Evolutionary conservation across 164 flowering plant species (phyloP).

Genomic region (Stephania japonica): DNA sequence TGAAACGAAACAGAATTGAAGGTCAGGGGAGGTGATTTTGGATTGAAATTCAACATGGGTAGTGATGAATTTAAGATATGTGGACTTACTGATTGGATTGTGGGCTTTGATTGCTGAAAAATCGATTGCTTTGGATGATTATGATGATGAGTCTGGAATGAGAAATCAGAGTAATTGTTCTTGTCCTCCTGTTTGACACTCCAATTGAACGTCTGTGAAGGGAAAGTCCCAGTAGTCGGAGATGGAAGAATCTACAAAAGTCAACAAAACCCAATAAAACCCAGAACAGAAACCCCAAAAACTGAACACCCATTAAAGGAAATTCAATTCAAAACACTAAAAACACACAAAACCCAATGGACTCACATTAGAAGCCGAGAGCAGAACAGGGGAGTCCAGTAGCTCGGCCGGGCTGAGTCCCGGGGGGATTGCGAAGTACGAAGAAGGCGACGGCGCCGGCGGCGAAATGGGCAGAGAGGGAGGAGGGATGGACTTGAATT

Average conservation of each 20-base stretch:
- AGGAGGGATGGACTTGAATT: constrained; percentile 54
- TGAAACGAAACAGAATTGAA: background rate
- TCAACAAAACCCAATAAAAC: background rate
- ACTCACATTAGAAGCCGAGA: constrained; percentile 48
- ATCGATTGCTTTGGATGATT: constrained; percentile 36
- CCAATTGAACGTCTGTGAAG: constrained; percentile 38
- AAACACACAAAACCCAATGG: background rate
- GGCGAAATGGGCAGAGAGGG: constrained; percentile 56
- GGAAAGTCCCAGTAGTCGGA: constrained; percentile 60
- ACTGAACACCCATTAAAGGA: too few species aligned
- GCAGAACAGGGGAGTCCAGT: constrained; percentile 61
- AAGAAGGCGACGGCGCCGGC: constrained; percentile 55
- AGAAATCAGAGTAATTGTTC: constrained; percentile 35
- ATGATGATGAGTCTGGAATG: constrained; percentile 55
- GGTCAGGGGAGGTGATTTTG: background rate
- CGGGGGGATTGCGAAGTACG: constrained; percentile 39
- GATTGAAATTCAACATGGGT: background rate
- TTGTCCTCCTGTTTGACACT: constrained; percentile 32
- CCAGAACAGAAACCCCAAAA: background rate
- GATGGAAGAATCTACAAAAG: constrained; percentile 51
- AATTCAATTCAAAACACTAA: background rate
- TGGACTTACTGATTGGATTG: constrained; percentile 29
- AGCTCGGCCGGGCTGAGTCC: constrained; percentile 56
- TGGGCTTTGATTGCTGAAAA: constrained; percentile 33
- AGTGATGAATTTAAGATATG: background rate